Base-by-base conservation (phyloP, 73 alveolate species). In the Paraurostyla sp. region DNA sequence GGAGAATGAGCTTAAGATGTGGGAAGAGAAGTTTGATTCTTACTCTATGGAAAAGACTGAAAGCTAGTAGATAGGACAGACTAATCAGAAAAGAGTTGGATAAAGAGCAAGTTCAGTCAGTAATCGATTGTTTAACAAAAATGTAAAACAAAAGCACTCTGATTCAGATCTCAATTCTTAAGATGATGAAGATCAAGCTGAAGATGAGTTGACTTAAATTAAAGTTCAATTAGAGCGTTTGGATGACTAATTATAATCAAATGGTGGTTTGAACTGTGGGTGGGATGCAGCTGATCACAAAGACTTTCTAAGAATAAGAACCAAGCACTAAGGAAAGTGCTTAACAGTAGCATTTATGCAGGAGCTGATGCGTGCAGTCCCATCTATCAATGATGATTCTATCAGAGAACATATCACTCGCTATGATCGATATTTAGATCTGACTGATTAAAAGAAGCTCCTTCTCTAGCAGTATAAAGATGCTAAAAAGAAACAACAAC, bases 231-330 rank as follows among this genome's bases (percentile, higher is more conserved):
- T 90, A 0, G 87, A 90, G 30, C 38, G 25, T 0, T 52, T 83
- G 3, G 92, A 90, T 7, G 76, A 69, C 29, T 13, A 90, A 62
- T 50, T 90, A 23, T 36, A 80, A 41, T 36, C 27, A 40, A 25
- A 33, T 51, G 95, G 95, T 25, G 95, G 95, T 0, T 22, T 90
- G 13, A 89, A 68, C 71, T 90, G 95, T 51, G 95, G 95, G 0
- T 90, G 95, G 95, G 50, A 71, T 40, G 82, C 85, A 23, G 85
- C 90, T 23, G 95, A 90, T 60, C 90, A 90, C 50, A 83, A 81
- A 71, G 95, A 90, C 45, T 90, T 83, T 63, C 71, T 90, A 13
- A 54, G 91, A 22, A 85, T 90, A 41, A 63, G 90, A 40, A 75
- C 91, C 0, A 90, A 80, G 58, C 92, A 90, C 86, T 48, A 90